phyloP scores from a whole-genome alignment of 169 alveolate genomes.

The Cryptosporidium tyzzeri region DNA sequence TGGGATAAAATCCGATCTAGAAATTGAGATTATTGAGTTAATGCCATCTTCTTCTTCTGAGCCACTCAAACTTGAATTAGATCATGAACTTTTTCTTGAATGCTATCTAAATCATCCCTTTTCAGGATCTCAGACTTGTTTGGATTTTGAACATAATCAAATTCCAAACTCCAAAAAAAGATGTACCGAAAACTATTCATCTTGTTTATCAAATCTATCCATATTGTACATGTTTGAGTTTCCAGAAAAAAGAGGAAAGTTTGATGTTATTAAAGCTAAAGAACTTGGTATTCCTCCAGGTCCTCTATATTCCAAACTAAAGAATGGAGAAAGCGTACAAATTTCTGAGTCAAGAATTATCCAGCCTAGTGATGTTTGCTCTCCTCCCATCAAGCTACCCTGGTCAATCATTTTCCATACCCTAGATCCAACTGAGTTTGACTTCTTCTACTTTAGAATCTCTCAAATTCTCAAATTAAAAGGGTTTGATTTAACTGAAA shows the following conservation, averaged over 20 bases:
- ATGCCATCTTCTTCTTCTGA: slow-evolving; percentile 12
- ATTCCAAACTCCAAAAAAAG: neutral
- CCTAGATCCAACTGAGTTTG: slow-evolving; percentile 32
- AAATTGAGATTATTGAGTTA: slow-evolving; percentile 38
- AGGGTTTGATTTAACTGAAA: neutral
- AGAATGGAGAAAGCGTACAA: slow-evolving; percentile 86
- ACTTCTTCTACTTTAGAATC: neutral
- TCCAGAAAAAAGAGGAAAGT: slow-evolving; percentile 82
- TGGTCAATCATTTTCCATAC: slow-evolving; percentile 79
- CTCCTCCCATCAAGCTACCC: slow-evolving; percentile 80
- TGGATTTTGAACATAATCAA: neutral
- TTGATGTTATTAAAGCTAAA: slow-evolving; percentile 84
- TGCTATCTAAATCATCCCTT: slow-evolving; percentile 19
- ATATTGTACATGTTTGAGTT: slow-evolving; percentile 78
- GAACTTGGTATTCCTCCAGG: slow-evolving; percentile 87
- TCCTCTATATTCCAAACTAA: slow-evolving; percentile 86
- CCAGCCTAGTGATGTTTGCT: slow-evolving; percentile 88
- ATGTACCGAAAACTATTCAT: neutral
- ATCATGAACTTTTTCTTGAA: neutral
- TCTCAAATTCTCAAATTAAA: slow-evolving; percentile 1
- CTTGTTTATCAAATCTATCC: neutral
- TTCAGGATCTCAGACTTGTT: neutral
- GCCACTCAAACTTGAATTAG: slow-evolving; percentile 7
- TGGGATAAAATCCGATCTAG: slow-evolving; percentile 24
- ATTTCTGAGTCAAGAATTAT: slow-evolving; percentile 83